Evolutionary conservation across 108 stramenopile species (phyloP).

Genomic region (Ochromonas danica): DNA sequence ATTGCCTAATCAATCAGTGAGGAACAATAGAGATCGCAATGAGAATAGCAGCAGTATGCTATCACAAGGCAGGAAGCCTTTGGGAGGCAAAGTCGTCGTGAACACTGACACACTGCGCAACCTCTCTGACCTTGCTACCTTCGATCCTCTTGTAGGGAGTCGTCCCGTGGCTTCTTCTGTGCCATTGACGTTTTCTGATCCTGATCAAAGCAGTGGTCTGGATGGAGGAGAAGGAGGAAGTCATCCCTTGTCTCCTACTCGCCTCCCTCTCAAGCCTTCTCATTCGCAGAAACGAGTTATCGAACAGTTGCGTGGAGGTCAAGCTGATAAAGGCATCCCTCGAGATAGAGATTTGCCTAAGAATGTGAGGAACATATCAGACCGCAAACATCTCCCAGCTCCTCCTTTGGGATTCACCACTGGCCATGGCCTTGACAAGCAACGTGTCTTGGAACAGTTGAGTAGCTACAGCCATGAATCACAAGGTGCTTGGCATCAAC

Average conservation of each 20-base stretch:
- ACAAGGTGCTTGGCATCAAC: not conserved
- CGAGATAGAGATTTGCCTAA: not conserved
- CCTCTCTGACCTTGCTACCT: too few relatives aligned
- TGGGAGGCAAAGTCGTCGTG: too few relatives aligned
- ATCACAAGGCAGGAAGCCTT: too few relatives aligned
- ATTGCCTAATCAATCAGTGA: too few relatives aligned
- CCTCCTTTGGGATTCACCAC: not conserved
- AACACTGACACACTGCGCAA: too few relatives aligned
- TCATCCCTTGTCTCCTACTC: not conserved
- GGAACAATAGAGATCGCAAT: too few relatives aligned
- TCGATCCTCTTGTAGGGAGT: too few relatives aligned
- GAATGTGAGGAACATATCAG: not conserved
- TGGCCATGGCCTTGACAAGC: constrained; percentile 19
- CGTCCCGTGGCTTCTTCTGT: too few relatives aligned
- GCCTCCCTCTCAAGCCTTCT: not conserved
- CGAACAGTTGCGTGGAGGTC: not conserved
- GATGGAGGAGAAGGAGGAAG: not conserved
- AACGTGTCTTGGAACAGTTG: not conserved
- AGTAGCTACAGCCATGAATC: not conserved
- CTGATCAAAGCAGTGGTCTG: not conserved
- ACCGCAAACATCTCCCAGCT: not conserved
- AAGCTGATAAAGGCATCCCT: constrained; percentile 1
- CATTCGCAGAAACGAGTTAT: not conserved
- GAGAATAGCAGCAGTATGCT: too few relatives aligned
- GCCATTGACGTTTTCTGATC: too few relatives aligned